Conservation (phyloP, 2,329 filamentous ascomycete genomes). For the Phialemonium atrogriseum region DNA sequence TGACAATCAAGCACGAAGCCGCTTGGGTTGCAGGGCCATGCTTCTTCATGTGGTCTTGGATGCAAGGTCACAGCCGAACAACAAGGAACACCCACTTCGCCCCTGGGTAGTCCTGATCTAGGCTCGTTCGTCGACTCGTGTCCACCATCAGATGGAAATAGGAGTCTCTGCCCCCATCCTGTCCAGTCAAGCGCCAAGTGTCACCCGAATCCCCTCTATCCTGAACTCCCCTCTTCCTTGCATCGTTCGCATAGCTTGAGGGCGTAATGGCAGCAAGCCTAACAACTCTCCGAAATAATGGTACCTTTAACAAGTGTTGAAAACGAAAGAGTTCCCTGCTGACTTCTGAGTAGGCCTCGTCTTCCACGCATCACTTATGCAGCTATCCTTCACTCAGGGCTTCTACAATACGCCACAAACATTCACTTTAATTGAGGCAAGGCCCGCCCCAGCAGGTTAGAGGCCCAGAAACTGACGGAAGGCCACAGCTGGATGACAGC, state of each 20-base stretch:
- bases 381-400: constrained; percentile 37
- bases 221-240: no score
- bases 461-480: constrained; percentile 25
- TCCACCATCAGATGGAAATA: no score
- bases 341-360: constrained; percentile 20
- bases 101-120: not conserved
- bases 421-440: constrained; percentile 30
- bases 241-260: no score
- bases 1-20: constrained; percentile 25
- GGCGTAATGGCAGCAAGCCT: no score
- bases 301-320: no score
- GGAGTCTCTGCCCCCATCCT: no score
- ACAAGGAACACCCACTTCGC: constrained; percentile 4
- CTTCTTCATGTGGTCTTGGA: constrained; percentile 7
- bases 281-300: no score
- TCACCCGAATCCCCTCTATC: no score
- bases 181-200: no score
- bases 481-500: constrained; percentile 27
- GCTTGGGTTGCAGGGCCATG: constrained; percentile 18
- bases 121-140: no score
- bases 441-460: constrained; percentile 25
- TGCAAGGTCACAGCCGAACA: constrained; percentile 10
- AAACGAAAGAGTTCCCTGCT: no score
- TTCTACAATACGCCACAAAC: constrained; percentile 40
- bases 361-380: constrained; percentile 37